Evolutionary conservation across 2,329 filamentous ascomycete species (phyloP).

Genomic region (Colletotrichum melonis): DNA sequence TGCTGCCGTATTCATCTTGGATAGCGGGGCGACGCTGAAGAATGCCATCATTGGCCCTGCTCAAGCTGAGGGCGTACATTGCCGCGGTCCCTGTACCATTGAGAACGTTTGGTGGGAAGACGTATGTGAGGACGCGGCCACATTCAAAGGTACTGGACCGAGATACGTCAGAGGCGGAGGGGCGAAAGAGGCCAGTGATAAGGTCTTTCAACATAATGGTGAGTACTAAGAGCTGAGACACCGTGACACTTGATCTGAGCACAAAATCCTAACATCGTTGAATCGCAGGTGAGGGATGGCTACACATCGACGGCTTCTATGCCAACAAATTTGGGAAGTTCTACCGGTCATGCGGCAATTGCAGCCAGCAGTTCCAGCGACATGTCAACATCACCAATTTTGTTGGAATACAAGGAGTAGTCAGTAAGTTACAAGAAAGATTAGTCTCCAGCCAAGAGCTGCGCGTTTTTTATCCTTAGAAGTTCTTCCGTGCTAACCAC

Average conservation of each 20-base stretch:
- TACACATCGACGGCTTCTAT: slow-evolving; percentile 4
- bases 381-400: slow-evolving; percentile 30
- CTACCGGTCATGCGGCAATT: slow-evolving; percentile 12
- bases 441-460: not conserved
- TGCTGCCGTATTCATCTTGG: slow-evolving; percentile 6
- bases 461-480: rapidly evolving
- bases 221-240: not conserved
- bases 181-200: slow-evolving; percentile 1
- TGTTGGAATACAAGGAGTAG: slow-evolving; percentile 18
- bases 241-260: too few relatives aligned
- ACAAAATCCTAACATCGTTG: not conserved
- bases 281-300: not conserved
- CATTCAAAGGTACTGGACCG: not conserved
- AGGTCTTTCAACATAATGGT: slow-evolving; percentile 9
- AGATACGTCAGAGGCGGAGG: slow-evolving; percentile 3
- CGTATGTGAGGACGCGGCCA: slow-evolving; percentile 12
- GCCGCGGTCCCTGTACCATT: not conserved
- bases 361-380: slow-evolving; percentile 16
- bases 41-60: slow-evolving; percentile 15
- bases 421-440: not conserved
- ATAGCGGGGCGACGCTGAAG: not conserved
- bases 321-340: slow-evolving; percentile 5
- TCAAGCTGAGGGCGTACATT: slow-evolving; percentile 9
- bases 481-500: not conserved
- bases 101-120: slow-evolving; percentile 18